phyloP scores from a whole-genome alignment of 768 basidiomycete species.

The Lactarius vividus region DNA sequence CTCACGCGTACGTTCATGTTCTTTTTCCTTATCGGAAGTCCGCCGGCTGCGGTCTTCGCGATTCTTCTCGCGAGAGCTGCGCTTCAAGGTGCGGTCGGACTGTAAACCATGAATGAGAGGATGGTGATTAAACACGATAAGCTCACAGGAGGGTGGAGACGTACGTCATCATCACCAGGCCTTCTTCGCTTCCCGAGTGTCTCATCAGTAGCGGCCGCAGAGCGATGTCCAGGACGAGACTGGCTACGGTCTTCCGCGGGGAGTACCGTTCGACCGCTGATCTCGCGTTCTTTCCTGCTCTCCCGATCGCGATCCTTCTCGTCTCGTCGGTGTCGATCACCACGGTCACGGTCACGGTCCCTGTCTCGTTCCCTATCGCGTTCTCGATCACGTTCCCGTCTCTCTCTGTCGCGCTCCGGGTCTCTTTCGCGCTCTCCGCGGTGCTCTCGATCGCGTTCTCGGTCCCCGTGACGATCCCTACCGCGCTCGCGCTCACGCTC shows the following conservation, averaged over 20 bases:
- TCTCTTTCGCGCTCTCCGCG: constrained; percentile 32
- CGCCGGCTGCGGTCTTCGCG: constrained; percentile 73
- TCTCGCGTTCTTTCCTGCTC: constrained; percentile 59
- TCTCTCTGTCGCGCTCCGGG: constrained; percentile 32
- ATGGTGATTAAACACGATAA: background rate
- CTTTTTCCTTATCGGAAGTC: constrained; percentile 60
- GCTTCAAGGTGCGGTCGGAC: constrained; percentile 75
- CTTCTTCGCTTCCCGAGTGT: constrained; percentile 70
- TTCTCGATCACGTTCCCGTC: constrained; percentile 31
- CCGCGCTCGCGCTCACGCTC: constrained; percentile 36
- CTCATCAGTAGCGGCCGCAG: constrained; percentile 52
- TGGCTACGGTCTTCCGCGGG: constrained; percentile 53
- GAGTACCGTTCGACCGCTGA: constrained; percentile 36
- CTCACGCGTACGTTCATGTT: constrained; percentile 62
- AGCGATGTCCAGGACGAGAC: constrained; percentile 61
- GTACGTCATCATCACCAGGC: constrained; percentile 69
- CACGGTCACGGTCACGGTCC: constrained; percentile 29
- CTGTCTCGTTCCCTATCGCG: constrained; percentile 32
- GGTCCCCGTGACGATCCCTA: constrained; percentile 31
- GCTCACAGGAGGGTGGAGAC: constrained; percentile 30
- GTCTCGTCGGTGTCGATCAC: constrained; percentile 34
- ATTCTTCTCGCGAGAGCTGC: constrained; percentile 73
- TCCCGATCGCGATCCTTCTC: constrained; percentile 61
- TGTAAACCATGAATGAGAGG: constrained; percentile 32
- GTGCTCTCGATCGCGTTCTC: constrained; percentile 32